Base-by-base conservation (phyloP, 1,139 yeast species). In the Pichia inconspicua region DNA sequence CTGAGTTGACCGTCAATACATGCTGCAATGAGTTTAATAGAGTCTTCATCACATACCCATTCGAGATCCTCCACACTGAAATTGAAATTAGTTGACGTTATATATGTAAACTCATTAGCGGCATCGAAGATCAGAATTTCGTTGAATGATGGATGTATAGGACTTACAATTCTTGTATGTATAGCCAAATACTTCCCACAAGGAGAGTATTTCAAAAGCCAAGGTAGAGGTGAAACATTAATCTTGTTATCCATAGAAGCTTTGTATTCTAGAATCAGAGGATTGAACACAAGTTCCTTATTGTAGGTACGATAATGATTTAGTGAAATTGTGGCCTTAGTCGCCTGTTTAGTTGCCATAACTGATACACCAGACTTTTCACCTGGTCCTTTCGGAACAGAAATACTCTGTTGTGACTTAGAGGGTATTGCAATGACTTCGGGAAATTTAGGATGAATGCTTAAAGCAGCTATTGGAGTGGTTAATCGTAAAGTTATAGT, bases 1-100 rank as follows among this genome's bases (percentile, higher is more conserved):
- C 43, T 30, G 15, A 53, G 27, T n/a, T 39, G 15, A 17, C 56
- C 56, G 35, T 45, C 46, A 15, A 48, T 43, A 4, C 48, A 46
- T 9, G 49, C 53, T 4, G 42, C 9, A 10, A 45, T 25, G 9
- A 52, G 6, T 35, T 36, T 34, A 9, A 25, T 37, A 17, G 15
- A 40, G 27, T 11, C 42, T 40, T 27, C 32, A 36, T 5, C 25
- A 19, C 25, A 41, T 45, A 22, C 25, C 55, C 55, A 52, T 22
- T 38, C 48, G 1, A 53, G 11, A 25, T 42, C 49, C 15, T 48
- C 49, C 5, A 53, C 12, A 9, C 44, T 44, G 7, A 28, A 31
- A 3, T 28, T 40, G 1, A 43, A 9, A 15, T 35, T 12, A 6
- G 32, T 11, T 30, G 41, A 32, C 19, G 45, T n/a, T 1, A 48